These are phyloP conservation scores for Geranium incanum DNA, from an alignment of 441 rosid species.

Conservation along the genomic window DNA sequence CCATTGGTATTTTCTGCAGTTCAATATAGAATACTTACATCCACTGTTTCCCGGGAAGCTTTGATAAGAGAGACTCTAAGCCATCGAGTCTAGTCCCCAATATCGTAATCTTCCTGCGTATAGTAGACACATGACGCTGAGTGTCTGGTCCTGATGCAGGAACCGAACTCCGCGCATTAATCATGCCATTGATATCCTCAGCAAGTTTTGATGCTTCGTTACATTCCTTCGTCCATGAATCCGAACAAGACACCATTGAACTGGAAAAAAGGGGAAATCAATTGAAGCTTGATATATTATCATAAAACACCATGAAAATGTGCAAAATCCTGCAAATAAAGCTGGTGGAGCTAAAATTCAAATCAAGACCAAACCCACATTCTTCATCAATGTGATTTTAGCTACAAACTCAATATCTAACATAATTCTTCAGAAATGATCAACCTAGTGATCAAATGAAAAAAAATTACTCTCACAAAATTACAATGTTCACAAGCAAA, in stretches of 20 bases:
- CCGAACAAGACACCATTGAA: constrained; percentile 63
- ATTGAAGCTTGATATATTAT: background rate
- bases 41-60: constrained; percentile 65
- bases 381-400: no score
- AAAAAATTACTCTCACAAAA: background rate
- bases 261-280: constrained; percentile 19
- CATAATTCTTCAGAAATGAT: no score
- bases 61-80: constrained; percentile 58
- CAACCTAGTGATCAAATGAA: no score
- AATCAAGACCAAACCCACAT: no score
- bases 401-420: no score
- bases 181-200: constrained; percentile 80
- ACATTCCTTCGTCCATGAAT: constrained; percentile 79
- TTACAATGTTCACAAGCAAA: no score
- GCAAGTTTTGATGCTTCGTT: constrained; percentile 69
- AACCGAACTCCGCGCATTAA: constrained; percentile 45
- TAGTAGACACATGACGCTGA: constrained; percentile 80
- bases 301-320: background rate
- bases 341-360: no score
- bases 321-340: background rate
- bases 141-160: constrained; percentile 64
- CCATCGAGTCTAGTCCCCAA: constrained; percentile 73
- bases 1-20: background rate
- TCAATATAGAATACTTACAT: constrained; percentile 38
- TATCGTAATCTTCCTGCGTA: constrained; percentile 78